These are phyloP conservation scores for Lindgomyces ingoldianus DNA, from an alignment of 495 filamentous ascomycete genomes.

Conservation along the genomic window DNA sequence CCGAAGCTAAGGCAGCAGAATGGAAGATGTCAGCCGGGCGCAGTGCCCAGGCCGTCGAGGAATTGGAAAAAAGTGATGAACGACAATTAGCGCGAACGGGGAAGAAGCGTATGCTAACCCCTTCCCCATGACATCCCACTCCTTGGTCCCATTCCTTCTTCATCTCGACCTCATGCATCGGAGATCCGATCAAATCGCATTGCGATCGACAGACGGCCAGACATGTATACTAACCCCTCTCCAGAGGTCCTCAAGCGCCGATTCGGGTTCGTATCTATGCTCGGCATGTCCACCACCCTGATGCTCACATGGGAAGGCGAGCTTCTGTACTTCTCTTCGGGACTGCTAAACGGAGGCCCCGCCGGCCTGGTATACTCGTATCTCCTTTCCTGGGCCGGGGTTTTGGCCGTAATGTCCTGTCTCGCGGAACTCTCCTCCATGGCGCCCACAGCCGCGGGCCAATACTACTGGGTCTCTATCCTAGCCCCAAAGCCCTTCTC, in stretches of 20 bases:
- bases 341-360: neutral
- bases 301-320: constrained; percentile 1
- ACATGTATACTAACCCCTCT: neutral
- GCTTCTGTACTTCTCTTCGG: neutral
- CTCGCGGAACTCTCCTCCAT: neutral
- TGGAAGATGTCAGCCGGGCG: neutral
- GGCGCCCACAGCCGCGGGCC: neutral
- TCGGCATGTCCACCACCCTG: neutral
- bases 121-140: no score
- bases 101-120: neutral
- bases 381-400: neutral
- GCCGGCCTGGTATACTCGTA: neutral
- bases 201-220: neutral
- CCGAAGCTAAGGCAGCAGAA: neutral
- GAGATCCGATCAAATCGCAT: neutral
- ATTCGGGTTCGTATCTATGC: neutral
- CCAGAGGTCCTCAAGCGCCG: neutral
- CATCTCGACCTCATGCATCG: neutral
- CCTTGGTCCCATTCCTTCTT: no score
- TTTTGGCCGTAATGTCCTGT: neutral
- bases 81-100: neutral
- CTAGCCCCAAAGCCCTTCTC: neutral
- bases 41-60: no score
- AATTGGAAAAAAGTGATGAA: neutral
- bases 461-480: neutral